Base-by-base conservation (phyloP, 805 yeast species). In the Suhomyces xylopsoci region DNA sequence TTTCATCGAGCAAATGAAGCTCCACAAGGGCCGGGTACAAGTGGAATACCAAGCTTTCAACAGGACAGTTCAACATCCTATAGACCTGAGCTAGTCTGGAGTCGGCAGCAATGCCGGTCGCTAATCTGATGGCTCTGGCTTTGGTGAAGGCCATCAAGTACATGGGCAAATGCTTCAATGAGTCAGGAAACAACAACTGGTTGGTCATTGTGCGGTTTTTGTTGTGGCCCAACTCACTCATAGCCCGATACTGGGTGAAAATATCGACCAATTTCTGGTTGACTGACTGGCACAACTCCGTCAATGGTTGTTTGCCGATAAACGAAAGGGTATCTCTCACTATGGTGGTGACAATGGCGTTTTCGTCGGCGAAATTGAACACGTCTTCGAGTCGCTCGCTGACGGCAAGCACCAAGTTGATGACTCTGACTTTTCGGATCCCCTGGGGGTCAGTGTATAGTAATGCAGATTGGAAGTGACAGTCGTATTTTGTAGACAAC, bases 381-480 rank as follows among this genome's bases (percentile, higher is more conserved):
- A 90, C 85, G 51, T 87, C 91, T 47, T 80, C 80, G 42, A 87
- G 71, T 51, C 89, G 79, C 55, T 85, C 87, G 1, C 94, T 83
- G 14, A 90, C 92, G 0, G 96, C 88, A 46, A 89, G 82, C n/a
- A 87, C 86, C 52, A 84, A 74, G 63, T 94, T 94, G 47, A 88
- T 80, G n/a, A 91, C 91, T 56, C 99, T 80, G 14, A 94, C 93
- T 60, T 89, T 86, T 58, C 97, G 76, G 7, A 77, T 70, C 20
- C 99, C 99, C 47, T 78, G 77, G 2, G 77, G 63, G 46, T 90
- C 88, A 0, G 97, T 92, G 66, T 91, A 93, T 51, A 94, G 73
- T 25, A 94, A 59, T 0, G 98, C 97, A 1, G 89, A 87, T 70
- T 94, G 99, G 74, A 93, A 90, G 66, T 90, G 94, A 20, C 90